These are phyloP conservation scores for Taxawa tesnikishii DNA, from an alignment of 2,329 filamentous ascomycete genomes.

Conservation along the genomic window DNA sequence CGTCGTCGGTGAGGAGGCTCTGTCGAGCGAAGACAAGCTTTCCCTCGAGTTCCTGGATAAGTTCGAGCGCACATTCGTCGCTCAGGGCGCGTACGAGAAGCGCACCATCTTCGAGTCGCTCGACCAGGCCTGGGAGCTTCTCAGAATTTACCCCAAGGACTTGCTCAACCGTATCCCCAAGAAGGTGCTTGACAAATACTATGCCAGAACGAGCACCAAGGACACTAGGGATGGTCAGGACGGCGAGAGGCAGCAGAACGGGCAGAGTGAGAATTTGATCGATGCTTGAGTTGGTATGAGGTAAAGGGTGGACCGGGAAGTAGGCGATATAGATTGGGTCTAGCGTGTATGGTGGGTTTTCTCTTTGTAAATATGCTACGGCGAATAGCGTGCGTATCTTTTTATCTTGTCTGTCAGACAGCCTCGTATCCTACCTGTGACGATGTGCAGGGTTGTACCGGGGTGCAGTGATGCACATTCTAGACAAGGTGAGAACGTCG, in stretches of 20 bases:
- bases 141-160: constrained; percentile 97
- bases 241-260: constrained; percentile 18
- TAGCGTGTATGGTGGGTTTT: too few relatives aligned
- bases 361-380: too few relatives aligned
- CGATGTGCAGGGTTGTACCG: too few relatives aligned
- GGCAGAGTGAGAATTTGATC: constrained; percentile 13
- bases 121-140: constrained; percentile 89
- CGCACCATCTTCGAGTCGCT: constrained; percentile 87
- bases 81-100: constrained; percentile 83
- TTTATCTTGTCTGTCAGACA: too few relatives aligned
- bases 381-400: too few relatives aligned
- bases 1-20: constrained; percentile 93
- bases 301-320: too few relatives aligned
- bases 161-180: constrained; percentile 70
- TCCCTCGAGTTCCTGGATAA: constrained; percentile 97
- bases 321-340: too few relatives aligned
- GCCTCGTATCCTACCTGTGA: too few relatives aligned
- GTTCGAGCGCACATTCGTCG: constrained; percentile 92
- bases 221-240: constrained; percentile 32
- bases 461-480: too few relatives aligned
- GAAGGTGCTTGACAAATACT: constrained; percentile 41
- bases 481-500: too few relatives aligned
- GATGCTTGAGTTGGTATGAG: too few relatives aligned
- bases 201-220: constrained; percentile 32
- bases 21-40: constrained; percentile 93